These are phyloP conservation scores for Aspergillus pseudoterreus DNA, from an alignment of 2,329 filamentous ascomycete genomes.

Conservation along the genomic window DNA sequence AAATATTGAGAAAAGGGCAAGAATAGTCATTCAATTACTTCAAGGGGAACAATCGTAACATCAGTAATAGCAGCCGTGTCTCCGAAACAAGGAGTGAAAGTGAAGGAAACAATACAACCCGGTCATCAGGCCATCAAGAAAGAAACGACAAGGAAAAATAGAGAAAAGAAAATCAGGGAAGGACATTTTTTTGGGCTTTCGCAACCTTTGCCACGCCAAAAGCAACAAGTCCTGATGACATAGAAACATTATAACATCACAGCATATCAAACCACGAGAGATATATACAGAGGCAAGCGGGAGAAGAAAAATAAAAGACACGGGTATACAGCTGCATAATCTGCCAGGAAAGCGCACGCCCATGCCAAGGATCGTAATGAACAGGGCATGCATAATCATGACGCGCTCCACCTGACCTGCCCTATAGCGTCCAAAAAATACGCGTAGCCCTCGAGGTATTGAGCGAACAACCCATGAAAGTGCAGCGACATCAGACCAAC, in stretches of 20 bases:
- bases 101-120: neutral
- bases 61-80: neutral
- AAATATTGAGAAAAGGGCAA: neutral
- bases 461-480: too few relatives aligned
- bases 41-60: neutral
- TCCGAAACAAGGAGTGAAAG: neutral
- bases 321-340: slow-evolving; percentile 21
- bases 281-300: slow-evolving; percentile 19
- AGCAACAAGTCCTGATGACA: neutral
- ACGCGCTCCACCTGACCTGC: neutral
- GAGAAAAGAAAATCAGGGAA: neutral
- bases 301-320: slow-evolving; percentile 1
- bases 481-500: too few relatives aligned
- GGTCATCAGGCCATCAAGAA: neutral
- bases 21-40: neutral
- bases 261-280: neutral
- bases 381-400: neutral
- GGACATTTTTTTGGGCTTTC: neutral
- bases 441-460: neutral
- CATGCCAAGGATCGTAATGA: neutral
- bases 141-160: neutral
- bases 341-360: slow-evolving; percentile 8
- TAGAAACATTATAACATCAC: neutral
- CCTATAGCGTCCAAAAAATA: neutral
- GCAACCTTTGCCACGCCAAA: neutral